Conservation (phyloP, 768 basidiomycete species). For the Cytidiella melzeri region DNA sequence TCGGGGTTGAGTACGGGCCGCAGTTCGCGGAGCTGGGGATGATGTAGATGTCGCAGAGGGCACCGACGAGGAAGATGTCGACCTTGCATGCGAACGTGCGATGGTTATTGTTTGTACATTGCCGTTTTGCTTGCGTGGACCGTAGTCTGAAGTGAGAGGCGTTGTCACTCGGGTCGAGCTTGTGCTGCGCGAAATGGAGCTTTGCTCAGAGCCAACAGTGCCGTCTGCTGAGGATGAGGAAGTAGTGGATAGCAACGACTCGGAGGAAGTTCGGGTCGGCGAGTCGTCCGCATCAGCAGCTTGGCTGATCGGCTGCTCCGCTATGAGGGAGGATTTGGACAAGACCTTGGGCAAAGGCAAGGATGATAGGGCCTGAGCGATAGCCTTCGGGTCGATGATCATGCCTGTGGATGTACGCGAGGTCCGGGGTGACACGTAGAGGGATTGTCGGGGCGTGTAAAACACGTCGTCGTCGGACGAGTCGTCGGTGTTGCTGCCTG, state of each 20-base stretch:
- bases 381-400: conserved; percentile 21
- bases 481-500: conserved; percentile 13
- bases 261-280: conserved; percentile 30
- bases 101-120: conserved; percentile 18
- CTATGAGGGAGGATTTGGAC: conserved; percentile 18
- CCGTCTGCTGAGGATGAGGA: conserved; percentile 16
- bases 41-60: conserved; percentile 1
- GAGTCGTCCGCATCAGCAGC: conserved; percentile 16
- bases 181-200: conserved; percentile 33
- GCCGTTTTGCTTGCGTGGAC: conserved; percentile 3
- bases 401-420: conserved; percentile 37
- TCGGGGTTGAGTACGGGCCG: conserved; percentile 8
- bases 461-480: conserved; percentile 42
- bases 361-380: conserved; percentile 21
- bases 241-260: conserved; percentile 30
- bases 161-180: conserved; percentile 33
- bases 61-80: conserved; percentile 6
- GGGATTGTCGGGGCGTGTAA: conserved; percentile 45
- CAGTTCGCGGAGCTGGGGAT: conserved; percentile 7
- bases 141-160: conserved; percentile 19
- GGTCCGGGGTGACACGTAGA: conserved; percentile 43
- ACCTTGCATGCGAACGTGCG: conserved; percentile 13
- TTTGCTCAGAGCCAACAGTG: conserved; percentile 29
- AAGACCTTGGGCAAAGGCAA: conserved; percentile 18
- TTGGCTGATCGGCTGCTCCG: conserved; percentile 20